Base-by-base conservation (phyloP, 495 filamentous ascomycete species). In the Aspergillus panamensis region DNA sequence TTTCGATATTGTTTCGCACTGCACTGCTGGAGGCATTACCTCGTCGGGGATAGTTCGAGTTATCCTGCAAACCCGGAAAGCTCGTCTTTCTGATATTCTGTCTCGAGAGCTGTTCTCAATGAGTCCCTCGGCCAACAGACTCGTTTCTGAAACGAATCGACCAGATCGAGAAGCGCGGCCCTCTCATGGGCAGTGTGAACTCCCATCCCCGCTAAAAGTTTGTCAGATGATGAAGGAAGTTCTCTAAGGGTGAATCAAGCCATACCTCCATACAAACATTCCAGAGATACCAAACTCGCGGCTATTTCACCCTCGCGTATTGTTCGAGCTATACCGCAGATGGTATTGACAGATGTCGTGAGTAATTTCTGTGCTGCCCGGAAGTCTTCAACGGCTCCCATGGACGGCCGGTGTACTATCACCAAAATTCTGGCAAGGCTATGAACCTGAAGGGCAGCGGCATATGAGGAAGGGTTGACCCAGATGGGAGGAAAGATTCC, bases 261-360 rank as follows among this genome's bases (percentile, higher is more conserved):
- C 37, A 40, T 65, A 70, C 68, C 68, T 57, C 68, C 68, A 58
- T 65, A 68, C 25, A 68, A 44, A 53, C 63, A 66, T n/a, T 70
- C 54, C 5, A 70, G 49, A 29, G 62, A 63, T 10, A 66, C 55
- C 17, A 65, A 19, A 20, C 56, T 62, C 13, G 62, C 68, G 10
- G 60, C 52, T 13, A 60, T 31, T 32, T 70, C 63, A 7, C 61
- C 35, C n/a, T 60, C 54, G 43, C 58, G 44, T 9, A 68, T 43
- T n/a, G 60, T 64, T 14, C 60, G 51, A 13, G 66, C 65, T 51
- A 70, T 62, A 0, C 67, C 67, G 43, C 67, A 70, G 16, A 70
- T 67, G 0, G 56, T 67, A 31, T 44, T 58, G 13, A 60, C 20
- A 8, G 50, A 58, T 1, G 47, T 12, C 16, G 57, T 44, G 2